Conservation (phyloP, 352 stramenopile species). For the Phytophthora colocasiae region DNA sequence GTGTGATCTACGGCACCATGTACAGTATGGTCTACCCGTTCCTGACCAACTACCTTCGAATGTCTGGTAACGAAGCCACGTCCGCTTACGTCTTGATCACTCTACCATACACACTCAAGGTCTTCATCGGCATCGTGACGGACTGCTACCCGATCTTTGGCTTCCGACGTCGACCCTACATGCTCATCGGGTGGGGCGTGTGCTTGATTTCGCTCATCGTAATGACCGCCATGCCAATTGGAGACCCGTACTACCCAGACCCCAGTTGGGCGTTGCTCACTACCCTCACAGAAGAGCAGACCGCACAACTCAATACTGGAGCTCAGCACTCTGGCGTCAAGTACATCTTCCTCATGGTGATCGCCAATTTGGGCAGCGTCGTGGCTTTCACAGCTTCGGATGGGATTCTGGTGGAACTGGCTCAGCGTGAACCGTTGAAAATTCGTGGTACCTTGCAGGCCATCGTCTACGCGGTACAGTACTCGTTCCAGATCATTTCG, state of each 20-base stretch:
- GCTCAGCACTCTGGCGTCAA: conserved; percentile 40
- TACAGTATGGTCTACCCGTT: conserved; percentile 36
- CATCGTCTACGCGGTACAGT: conserved; percentile 39
- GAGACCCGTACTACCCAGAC: conserved; percentile 41
- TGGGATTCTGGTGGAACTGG: conserved; percentile 50
- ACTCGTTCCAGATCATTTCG: conserved; percentile 37
- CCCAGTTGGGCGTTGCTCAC: conserved; percentile 15
- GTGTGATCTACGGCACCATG: conserved; percentile 42
- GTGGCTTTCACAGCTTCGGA: conserved; percentile 65
- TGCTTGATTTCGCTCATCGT: conserved; percentile 34
- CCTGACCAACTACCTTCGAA: conserved; percentile 37
- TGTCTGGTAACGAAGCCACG: conserved; percentile 33
- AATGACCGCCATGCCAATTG: conserved; percentile 35
- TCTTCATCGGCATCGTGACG: conserved; percentile 52
- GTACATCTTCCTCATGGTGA: conserved; percentile 61
- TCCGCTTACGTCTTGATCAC: conserved; percentile 46
- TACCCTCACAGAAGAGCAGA: conserved; percentile 21
- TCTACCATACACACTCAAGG: conserved; percentile 48
- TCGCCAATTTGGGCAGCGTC: conserved; percentile 69
- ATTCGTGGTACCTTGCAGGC: conserved; percentile 39
- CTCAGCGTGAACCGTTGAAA: conserved; percentile 43
- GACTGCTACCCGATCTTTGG: conserved; percentile 56
- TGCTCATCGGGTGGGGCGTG: conserved; percentile 46
- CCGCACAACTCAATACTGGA: conserved; percentile 33
- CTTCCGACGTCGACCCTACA: conserved; percentile 43